Percentiles rank a stretch among this genome's conserved stretches.
phyloP scores from a whole-genome alignment of 768 basidiomycete genomes.

The Lyophyllum shimeji region DNA sequence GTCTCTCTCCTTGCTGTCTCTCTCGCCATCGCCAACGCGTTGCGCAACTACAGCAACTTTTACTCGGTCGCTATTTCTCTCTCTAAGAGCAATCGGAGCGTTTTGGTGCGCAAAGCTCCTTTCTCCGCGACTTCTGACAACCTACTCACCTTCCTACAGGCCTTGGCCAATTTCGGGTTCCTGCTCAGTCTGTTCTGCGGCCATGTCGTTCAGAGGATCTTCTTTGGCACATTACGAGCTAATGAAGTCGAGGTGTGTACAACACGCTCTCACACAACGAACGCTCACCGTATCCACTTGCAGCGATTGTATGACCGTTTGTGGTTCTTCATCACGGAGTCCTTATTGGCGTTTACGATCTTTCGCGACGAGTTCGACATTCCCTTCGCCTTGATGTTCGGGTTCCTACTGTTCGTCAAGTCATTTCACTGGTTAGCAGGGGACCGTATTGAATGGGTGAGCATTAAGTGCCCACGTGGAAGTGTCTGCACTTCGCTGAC shows the following conservation, averaged over 20 bases:
- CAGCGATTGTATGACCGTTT: constrained; percentile 93
- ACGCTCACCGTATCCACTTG: neutral
- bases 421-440: constrained; percentile 97
- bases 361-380: constrained; percentile 95
- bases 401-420: constrained; percentile 91
- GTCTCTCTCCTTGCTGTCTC: constrained; percentile 69
- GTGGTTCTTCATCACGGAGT: constrained; percentile 98
- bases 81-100: constrained; percentile 90
- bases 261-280: neutral
- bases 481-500: constrained; percentile 6
- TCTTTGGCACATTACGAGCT: constrained; percentile 87
- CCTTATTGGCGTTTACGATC: constrained; percentile 93
- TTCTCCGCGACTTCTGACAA: constrained; percentile 1
- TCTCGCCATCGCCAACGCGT: constrained; percentile 75
- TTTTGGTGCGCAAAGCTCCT: constrained; percentile 59
- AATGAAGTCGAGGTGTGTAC: constrained; percentile 85
- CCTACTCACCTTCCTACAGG: constrained; percentile 40
- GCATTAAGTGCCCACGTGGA: neutral
- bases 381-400: constrained; percentile 92
- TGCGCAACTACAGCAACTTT: constrained; percentile 85
- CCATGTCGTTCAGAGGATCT: constrained; percentile 77
- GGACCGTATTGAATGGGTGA: constrained; percentile 95
- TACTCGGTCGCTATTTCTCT: constrained; percentile 92
- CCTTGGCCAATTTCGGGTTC: constrained; percentile 88
- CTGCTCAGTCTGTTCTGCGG: constrained; percentile 76